A percentile compares a stretch with the other conserved stretches of the same genome.
Conservation (phyloP, 495 filamentous ascomycete species). For the Neurospora sp. region DNA sequence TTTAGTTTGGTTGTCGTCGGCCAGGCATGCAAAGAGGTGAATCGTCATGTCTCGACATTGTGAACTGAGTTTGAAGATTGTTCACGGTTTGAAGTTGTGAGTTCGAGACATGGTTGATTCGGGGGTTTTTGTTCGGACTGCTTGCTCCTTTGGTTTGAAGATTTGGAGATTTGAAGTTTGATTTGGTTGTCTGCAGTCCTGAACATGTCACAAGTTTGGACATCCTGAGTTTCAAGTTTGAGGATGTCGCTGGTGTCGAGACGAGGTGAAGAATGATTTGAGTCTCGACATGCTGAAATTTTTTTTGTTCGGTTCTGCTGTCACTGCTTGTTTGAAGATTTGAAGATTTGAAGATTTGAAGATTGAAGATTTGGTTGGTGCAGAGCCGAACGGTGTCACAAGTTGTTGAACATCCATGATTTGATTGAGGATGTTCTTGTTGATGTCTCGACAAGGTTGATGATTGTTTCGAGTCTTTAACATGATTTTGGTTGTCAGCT, state of each 20-base stretch:
- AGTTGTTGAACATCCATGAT: background rate
- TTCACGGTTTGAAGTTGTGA: background rate
- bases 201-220: background rate
- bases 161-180: background rate
- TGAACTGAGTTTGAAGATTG: background rate
- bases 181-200: background rate
- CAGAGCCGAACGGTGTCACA: background rate
- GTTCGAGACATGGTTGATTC: background rate
- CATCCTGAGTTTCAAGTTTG: background rate
- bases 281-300: background rate
- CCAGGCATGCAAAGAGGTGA: background rate
- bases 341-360: background rate
- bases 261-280: background rate
- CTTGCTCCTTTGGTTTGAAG: background rate
- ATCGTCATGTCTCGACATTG: background rate
- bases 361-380: background rate
- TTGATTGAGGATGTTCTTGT: background rate
- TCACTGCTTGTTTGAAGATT: background rate
- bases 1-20: background rate
- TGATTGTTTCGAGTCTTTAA: background rate
- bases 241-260: background rate
- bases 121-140: background rate
- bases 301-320: background rate
- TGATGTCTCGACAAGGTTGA: background rate
- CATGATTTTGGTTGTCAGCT: background rate